phyloP scores from a whole-genome alignment of 495 filamentous ascomycete genomes.

The Venustampulla echinocandica region DNA sequence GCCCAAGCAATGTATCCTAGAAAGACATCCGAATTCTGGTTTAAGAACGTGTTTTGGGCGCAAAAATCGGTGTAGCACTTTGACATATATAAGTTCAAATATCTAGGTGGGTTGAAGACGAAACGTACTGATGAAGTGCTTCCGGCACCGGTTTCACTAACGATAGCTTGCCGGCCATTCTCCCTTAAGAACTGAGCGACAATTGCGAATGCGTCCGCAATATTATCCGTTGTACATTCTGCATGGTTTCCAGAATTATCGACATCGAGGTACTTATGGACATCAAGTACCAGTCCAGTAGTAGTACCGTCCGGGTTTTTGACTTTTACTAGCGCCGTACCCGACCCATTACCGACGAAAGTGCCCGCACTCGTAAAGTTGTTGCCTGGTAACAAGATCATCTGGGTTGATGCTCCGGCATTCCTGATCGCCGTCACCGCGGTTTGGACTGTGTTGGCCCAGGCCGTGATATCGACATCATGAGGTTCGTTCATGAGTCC shows the following conservation, averaged over 20 bases:
- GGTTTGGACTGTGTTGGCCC: constrained; percentile 44
- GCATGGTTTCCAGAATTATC: constrained; percentile 44
- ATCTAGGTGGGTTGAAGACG: neutral
- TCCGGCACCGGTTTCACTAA: constrained; percentile 47
- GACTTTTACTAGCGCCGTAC: constrained; percentile 35
- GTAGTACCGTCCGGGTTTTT: constrained; percentile 45
- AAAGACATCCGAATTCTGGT: constrained; percentile 43
- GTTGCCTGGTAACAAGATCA: constrained; percentile 31
- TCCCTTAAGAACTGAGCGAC: constrained; percentile 39
- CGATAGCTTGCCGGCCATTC: constrained; percentile 40
- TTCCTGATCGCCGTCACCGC: constrained; percentile 49
- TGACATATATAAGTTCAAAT: neutral
- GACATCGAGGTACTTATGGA: constrained; percentile 47
- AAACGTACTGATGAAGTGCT: constrained; percentile 21
- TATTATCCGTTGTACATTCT: constrained; percentile 41
- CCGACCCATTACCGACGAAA: constrained; percentile 37
- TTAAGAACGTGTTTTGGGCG: constrained; percentile 37
- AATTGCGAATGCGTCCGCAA: constrained; percentile 34
- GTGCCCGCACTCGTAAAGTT: constrained; percentile 38
- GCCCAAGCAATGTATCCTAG: constrained; percentile 41
- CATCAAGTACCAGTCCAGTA: constrained; percentile 45
- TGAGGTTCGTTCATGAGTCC: constrained; percentile 58
- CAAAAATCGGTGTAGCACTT: constrained; percentile 36
- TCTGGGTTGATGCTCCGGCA: constrained; percentile 45
- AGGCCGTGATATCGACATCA: constrained; percentile 30